phyloP scores from a whole-genome alignment of 169 alveolate genomes.

The Plasmodium gonderi region DNA sequence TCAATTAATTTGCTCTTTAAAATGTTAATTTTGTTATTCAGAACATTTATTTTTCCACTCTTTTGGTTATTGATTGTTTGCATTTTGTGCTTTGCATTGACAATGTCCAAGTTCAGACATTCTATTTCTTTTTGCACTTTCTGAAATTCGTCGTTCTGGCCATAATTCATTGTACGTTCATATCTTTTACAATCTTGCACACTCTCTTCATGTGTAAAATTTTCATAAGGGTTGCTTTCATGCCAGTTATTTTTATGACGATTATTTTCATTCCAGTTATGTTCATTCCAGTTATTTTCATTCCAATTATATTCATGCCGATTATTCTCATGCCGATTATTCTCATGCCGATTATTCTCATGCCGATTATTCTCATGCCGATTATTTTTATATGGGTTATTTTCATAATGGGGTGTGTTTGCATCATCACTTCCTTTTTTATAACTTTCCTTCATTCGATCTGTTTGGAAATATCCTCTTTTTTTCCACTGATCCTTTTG shows the following conservation, averaged over 20 bases:
- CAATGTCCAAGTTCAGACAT: neutral
- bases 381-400: neutral
- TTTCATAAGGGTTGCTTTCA: neutral
- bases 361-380: neutral
- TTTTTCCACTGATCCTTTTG: neutral
- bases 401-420: neutral
- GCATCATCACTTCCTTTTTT: neutral
- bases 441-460: neutral
- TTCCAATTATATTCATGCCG: neutral
- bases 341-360: neutral
- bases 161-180: neutral
- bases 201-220: neutral
- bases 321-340: neutral
- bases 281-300: neutral
- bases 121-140: conserved; percentile 12
- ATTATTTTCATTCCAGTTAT: neutral
- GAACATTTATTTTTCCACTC: conserved; percentile 10
- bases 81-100: conserved; percentile 5
- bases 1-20: conserved; percentile 1
- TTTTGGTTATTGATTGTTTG: conserved; percentile 17
- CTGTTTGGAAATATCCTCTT: neutral
- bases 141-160: neutral
- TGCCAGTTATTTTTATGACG: neutral
- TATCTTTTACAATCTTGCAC: neutral
- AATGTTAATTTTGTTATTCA: conserved; percentile 30